Evolutionary conservation across 768 basidiomycete species (phyloP).

Genomic region (Cystoderma amianthinum): DNA sequence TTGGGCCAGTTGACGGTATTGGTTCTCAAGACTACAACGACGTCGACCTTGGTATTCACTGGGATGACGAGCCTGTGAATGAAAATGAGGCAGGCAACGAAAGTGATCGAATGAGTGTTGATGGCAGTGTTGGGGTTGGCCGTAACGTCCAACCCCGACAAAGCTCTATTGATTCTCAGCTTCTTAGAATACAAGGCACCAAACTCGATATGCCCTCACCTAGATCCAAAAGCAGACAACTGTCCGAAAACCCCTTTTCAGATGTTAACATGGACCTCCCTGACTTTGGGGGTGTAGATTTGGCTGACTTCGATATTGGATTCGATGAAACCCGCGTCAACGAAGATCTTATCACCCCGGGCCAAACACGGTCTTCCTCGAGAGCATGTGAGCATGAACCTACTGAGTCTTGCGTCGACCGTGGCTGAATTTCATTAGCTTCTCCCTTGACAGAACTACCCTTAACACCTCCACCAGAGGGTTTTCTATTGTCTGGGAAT

Average conservation of each 20-base stretch:
- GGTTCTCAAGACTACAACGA: constrained; percentile 78
- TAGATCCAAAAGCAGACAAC: constrained; percentile 50
- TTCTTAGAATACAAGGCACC: constrained; percentile 42
- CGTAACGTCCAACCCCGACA: constrained; percentile 56
- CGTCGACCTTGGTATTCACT: constrained; percentile 71
- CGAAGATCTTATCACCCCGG: constrained; percentile 45
- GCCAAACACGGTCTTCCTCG: constrained; percentile 52
- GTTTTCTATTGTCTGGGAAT: constrained; percentile 40
- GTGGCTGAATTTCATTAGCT: constrained; percentile 30
- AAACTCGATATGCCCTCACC: constrained; percentile 63
- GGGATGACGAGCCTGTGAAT: constrained; percentile 52
- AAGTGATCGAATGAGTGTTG: constrained; percentile 49
- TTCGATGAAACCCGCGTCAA: constrained; percentile 49
- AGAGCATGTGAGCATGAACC: constrained; percentile 53
- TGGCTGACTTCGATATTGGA: constrained; percentile 54
- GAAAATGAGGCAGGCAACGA: constrained; percentile 24
- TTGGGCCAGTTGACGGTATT: constrained; percentile 76
- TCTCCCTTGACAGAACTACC: constrained; percentile 75
- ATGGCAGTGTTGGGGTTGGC: constrained; percentile 66
- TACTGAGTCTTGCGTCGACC: not conserved
- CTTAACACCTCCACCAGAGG: constrained; percentile 66
- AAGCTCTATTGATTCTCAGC: constrained; percentile 56
- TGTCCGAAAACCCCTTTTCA: constrained; percentile 61
- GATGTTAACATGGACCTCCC: constrained; percentile 44
- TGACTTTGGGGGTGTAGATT: constrained; percentile 56